Conservation (phyloP, 306 rosid genomes). For the Alnus rubra region DNA sequence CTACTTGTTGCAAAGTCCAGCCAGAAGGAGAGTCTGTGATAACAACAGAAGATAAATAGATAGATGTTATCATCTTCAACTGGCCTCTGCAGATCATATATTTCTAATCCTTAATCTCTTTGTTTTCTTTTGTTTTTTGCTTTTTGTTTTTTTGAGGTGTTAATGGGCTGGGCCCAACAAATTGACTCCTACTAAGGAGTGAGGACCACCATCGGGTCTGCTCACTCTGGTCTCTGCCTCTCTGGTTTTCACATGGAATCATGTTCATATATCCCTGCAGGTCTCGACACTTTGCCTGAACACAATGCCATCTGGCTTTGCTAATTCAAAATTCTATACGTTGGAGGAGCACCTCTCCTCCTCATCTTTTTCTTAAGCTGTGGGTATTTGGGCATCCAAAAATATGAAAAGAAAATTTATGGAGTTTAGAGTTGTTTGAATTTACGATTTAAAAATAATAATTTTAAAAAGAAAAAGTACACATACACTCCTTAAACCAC, state of each 20-base stretch:
- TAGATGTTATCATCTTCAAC: neutral
- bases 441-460: no score
- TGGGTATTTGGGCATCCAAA: neutral
- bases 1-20: neutral
- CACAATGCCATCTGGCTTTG: slow-evolving; percentile 9
- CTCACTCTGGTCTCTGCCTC: neutral
- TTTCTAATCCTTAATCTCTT: neutral
- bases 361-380: neutral
- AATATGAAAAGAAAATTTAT: slow-evolving; percentile 14
- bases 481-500: no score
- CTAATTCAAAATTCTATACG: slow-evolving; percentile 22
- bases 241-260: slow-evolving; percentile 36
- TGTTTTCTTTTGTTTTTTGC: no score
- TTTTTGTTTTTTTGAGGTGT: neutral
- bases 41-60: neutral
- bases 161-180: slow-evolving; percentile 41
- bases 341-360: slow-evolving; percentile 12
- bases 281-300: slow-evolving; percentile 22
- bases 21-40: neutral
- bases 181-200: slow-evolving; percentile 24
- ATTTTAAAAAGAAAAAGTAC: no score
- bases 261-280: slow-evolving; percentile 11
- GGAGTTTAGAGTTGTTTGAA: no score
- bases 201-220: slow-evolving; percentile 33
- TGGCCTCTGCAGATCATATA: neutral